A percentile compares a stretch with the other conserved stretches of the same genome.
Conservation (phyloP, 306 rosid genomes). For the Glycine soja region DNA sequence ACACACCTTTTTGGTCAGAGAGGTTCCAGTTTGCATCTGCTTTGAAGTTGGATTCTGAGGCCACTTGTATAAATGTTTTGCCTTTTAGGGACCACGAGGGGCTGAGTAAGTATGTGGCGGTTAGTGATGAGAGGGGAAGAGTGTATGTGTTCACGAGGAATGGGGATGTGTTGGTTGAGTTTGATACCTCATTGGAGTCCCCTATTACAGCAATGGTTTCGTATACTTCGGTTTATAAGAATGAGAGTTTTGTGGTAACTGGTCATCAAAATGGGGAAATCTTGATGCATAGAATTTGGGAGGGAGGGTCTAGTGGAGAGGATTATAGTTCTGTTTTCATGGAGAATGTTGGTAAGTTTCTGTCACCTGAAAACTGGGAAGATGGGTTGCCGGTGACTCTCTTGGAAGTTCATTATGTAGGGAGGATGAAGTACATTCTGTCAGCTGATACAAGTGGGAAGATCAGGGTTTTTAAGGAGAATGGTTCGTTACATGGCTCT, state of each 20-base stretch:
- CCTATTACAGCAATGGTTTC: slow-evolving; percentile 79
- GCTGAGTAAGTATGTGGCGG: slow-evolving; percentile 81
- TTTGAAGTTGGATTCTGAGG: slow-evolving; percentile 79
- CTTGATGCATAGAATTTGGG: slow-evolving; percentile 83
- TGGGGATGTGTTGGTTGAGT: slow-evolving; percentile 89
- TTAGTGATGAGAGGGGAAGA: slow-evolving; percentile 85
- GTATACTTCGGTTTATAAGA: slow-evolving; percentile 68
- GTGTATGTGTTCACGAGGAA: slow-evolving; percentile 79
- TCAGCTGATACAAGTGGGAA: slow-evolving; percentile 71
- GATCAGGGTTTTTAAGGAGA: slow-evolving; percentile 74
- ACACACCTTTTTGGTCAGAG: slow-evolving; percentile 93
- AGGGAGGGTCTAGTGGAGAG: slow-evolving; percentile 70
- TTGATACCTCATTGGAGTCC: slow-evolving; percentile 57
- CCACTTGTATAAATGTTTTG: slow-evolving; percentile 81
- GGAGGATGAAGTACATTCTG: slow-evolving; percentile 82
- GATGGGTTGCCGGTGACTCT: slow-evolving; percentile 55
- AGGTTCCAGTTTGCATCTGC: slow-evolving; percentile 90
- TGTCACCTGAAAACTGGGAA: slow-evolving; percentile 46
- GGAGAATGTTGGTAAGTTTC: slow-evolving; percentile 66
- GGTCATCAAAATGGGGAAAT: slow-evolving; percentile 84
- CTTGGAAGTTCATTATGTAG: slow-evolving; percentile 86
- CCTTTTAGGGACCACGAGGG: slow-evolving; percentile 92
- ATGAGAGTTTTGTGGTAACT: slow-evolving; percentile 83
- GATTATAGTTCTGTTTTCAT: slow-evolving; percentile 77
- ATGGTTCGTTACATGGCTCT: slow-evolving; percentile 71